phyloP scores from a whole-genome alignment of 805 yeast species.

The Candida ponderosae region DNA sequence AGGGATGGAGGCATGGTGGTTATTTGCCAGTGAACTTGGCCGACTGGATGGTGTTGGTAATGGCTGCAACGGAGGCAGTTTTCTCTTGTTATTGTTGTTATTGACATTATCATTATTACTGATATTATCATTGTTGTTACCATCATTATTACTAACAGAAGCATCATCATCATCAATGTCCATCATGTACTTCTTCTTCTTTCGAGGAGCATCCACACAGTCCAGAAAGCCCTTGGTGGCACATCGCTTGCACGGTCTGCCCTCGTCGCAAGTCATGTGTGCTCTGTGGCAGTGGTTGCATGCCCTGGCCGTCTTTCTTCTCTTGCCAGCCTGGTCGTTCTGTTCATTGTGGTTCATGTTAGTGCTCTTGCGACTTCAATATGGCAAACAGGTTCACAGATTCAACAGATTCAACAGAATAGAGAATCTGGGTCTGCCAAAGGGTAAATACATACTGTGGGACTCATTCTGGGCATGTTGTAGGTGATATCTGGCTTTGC shows the following conservation, averaged over 20 bases:
- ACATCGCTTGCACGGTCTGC: conserved; percentile 80
- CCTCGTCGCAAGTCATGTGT: conserved; percentile 85
- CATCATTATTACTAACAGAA: neutral
- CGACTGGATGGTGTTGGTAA: too few species aligned
- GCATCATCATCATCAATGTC: conserved; percentile 33
- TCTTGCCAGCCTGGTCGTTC: too few species aligned
- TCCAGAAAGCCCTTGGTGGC: conserved; percentile 55
- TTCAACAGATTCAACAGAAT: too few species aligned
- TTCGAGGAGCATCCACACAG: conserved; percentile 88
- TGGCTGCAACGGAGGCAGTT: neutral
- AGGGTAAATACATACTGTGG: too few species aligned
- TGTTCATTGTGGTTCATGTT: too few species aligned
- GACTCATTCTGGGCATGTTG: too few species aligned
- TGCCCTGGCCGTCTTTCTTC: conserved; percentile 75
- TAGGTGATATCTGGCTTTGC: too few species aligned
- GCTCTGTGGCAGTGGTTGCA: conserved; percentile 87
- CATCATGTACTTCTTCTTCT: conserved; percentile 70
- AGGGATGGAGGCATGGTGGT: neutral
- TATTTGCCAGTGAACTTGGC: too few species aligned
- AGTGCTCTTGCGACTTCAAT: too few species aligned
- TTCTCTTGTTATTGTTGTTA: neutral
- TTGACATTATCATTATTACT: neutral
- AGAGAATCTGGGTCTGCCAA: too few species aligned
- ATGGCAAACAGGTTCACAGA: too few species aligned
- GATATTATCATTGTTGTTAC: neutral